Base-by-base conservation (phyloP, 192 early-diverging fungal species). In the Coemansia sp. region DNA sequence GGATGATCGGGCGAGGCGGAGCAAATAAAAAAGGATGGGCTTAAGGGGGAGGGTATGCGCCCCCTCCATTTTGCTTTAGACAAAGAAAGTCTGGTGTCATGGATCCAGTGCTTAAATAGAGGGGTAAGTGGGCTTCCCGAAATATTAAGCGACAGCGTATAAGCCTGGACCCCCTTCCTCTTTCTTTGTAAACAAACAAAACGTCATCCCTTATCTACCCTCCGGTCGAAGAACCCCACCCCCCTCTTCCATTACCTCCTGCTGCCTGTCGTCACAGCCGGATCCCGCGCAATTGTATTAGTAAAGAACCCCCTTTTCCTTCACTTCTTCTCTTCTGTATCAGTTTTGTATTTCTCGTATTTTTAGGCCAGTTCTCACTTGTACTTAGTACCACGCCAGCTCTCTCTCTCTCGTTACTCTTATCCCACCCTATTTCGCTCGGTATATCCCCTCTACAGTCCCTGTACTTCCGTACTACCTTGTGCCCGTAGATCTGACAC, bases 101-200 rank as follows among this genome's bases (percentile, higher is more conserved):
- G 24, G 24, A 24, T 24, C 24, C 24, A 24, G 24, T 24, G 1
- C 13, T 55, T 51, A 22, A 20, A 51, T 3, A 51, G 11, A 9
- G 49, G 24, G 3, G 3, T 16, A 27, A 0, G 33, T 16, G 3
- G 29, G 55, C 16, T 16, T 59, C 55, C 55, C 55, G 61, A 63
- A 18, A 24, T 24, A 63, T 42, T 24, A 20, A 22, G 22, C 61
- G 61, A 55, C 13, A 31, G 27, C 9, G 52, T 12, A 29, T 24
- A 29, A 24, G 7, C 29, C 27, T 31, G 40, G 36, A 5, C 59
- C 7, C 13, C 59, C 59, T 7, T 36, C 33, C 33, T 0, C 20
- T 24, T 20, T 54, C 27, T 59, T 16, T 59, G 27, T 18, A 59
- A 61, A 38, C 59, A 61, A 61, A 61, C 54, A 57, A 57, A 57